phyloP scores from a whole-genome alignment of 306 rosid species.

The Vicia villosa region DNA sequence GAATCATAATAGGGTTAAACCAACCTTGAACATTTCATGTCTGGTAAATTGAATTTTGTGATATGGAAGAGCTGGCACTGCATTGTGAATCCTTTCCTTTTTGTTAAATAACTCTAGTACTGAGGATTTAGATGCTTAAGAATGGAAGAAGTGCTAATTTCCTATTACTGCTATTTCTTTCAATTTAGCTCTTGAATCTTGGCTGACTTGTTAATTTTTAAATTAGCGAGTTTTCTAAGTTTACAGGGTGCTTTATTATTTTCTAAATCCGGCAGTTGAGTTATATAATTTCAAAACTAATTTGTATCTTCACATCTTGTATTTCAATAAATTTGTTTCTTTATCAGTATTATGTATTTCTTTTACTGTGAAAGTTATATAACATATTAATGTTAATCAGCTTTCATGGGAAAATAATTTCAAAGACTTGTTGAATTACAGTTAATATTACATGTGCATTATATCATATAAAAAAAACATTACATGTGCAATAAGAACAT shows the following conservation, averaged over 20 bases:
- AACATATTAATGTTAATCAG: neutral
- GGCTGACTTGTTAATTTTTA: neutral
- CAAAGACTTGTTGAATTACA: neutral
- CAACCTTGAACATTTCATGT: neutral
- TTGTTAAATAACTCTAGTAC: conserved; percentile 1
- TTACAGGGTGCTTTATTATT: neutral
- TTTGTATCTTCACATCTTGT: neutral
- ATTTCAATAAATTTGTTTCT: neutral
- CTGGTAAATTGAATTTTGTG: neutral
- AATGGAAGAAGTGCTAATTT: neutral
- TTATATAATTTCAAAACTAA: conserved; percentile 5
- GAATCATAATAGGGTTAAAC: conserved; percentile 4
- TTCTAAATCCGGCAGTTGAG: neutral
- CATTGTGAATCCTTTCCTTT: neutral
- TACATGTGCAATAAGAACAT: conserved; percentile 15
- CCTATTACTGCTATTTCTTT: conserved; percentile 5
- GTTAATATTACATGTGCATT: conserved; percentile 2
- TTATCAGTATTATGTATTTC: neutral
- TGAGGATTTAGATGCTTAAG: conserved; percentile 8
- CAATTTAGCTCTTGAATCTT: neutral
- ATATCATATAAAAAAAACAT: neutral
- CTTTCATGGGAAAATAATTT: neutral
- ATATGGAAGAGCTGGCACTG: neutral
- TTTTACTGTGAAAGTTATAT: neutral
- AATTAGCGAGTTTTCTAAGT: neutral